Base-by-base conservation (phyloP, 306 rosid genomes). In the Rosa rugosa region DNA sequence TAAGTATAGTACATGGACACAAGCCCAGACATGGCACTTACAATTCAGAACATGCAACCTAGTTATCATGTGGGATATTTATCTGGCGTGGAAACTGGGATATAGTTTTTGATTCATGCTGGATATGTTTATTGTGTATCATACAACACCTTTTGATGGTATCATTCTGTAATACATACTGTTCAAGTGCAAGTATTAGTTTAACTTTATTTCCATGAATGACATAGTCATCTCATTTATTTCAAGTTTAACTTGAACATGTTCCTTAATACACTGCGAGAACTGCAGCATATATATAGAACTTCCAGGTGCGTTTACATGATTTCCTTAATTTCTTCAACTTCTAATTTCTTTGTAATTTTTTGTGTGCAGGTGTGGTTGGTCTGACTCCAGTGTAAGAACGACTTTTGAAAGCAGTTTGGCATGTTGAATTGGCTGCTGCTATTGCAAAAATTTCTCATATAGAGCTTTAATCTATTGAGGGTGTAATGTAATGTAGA, bases 321-420 rank as follows among this genome's bases (percentile, higher is more conserved):
- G 56, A 22, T 53, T 17, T 77, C 65, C 20, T 54, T 22, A 50
- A 59, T 65, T 60, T 60, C 65, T 41, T 75, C 60, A 44, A 57
- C 20, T 81, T 69, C 8, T 5, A 44, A 9, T 46, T 44, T 9
- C 68, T 40, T 23, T 69, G 0, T 79, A 51, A 44, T 71, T 56
- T 47, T 12, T 47, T 12, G 75, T 72, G 50, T 80, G 83, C 86
- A 91, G 97, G 94, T 17, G 97, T 89, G 41, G 91, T 90, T 78
- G 97, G 97, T 60, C 75, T 89, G 87, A 93, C 97, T 23, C 97
- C 94, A 3, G 44, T 84, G 73, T 91, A 72, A 84, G 69, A 62
- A 44, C 73, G 45, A 63, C n/a, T 14, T 16, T 47, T 10, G 12
- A 83, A 22, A 80, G 75, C 79, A 64, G 71, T 57, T 75, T 14